Conservation (phyloP, 2,329 filamentous ascomycete genomes). For the Fusarium vanettenii region DNA sequence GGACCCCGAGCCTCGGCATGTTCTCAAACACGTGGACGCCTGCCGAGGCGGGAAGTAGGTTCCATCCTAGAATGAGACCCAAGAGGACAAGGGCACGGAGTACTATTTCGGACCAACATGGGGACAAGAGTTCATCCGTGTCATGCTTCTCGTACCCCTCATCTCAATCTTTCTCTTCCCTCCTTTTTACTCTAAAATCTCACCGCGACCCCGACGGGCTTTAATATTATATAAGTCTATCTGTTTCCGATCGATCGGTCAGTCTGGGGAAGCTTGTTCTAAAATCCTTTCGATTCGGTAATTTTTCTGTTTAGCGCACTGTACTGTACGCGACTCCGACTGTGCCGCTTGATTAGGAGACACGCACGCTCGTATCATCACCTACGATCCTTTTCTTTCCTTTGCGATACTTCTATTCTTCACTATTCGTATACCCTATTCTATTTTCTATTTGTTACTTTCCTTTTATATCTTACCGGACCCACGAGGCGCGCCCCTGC, state of each 20-base stretch:
- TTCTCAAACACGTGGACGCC: conserved; percentile 25
- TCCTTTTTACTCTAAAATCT: background rate
- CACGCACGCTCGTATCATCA: background rate
- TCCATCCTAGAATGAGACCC: background rate
- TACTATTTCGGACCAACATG: background rate
- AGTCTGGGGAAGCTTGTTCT: background rate
- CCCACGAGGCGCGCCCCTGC: background rate
- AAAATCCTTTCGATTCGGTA: background rate
- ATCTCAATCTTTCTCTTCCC: background rate
- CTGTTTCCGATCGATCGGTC: background rate
- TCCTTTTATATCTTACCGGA: background rate
- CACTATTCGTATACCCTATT: background rate
- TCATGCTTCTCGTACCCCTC: background rate
- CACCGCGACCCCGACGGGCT: background rate
- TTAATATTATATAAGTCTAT: background rate
- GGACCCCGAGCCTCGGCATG: conserved; percentile 30
- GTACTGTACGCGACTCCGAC: background rate
- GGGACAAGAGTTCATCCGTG: conserved; percentile 15
- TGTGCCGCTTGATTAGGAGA: background rate
- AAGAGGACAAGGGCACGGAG: background rate
- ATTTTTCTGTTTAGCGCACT: background rate
- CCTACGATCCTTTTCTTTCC: background rate
- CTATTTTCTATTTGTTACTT: background rate
- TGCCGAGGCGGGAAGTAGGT: conserved; percentile 12
- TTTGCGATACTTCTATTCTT: background rate